Percentiles rank a stretch among this genome's conserved stretches.
Evolutionary conservation across 2,329 filamentous ascomycete species (phyloP).

Genomic region (Cercospora nicotianae): DNA sequence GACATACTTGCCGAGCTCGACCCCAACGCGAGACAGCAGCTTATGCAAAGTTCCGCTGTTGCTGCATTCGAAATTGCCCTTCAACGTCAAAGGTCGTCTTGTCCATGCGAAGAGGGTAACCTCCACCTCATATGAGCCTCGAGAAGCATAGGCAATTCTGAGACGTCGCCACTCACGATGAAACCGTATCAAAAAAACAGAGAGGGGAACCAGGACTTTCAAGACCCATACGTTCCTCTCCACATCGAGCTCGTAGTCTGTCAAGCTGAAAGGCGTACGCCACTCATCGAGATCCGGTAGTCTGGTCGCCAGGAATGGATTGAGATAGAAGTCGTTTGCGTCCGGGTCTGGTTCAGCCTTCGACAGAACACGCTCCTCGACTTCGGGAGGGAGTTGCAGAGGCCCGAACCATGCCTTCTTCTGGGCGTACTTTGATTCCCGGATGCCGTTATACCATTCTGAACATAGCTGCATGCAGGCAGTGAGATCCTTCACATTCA

Average conservation of each 20-base stretch:
- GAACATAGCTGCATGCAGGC: no score
- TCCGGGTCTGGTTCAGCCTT: no score
- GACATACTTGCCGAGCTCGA: no score
- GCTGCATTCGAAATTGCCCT: not conserved
- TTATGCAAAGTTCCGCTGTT: no score
- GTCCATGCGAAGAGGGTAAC: not conserved
- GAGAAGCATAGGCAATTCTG: not conserved
- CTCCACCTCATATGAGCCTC: not conserved
- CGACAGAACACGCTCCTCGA: no score
- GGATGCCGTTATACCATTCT: not conserved
- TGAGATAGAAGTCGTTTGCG: not conserved
- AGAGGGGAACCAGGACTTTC: not conserved
- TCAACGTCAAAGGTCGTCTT: not conserved
- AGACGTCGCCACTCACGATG: not conserved
- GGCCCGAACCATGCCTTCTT: not conserved
- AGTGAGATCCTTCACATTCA: not conserved
- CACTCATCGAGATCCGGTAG: not conserved
- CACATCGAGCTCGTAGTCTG: not conserved
- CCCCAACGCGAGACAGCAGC: no score
- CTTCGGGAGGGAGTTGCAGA: not conserved
- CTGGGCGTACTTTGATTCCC: not conserved
- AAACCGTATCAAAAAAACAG: no score
- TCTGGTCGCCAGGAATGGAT: not conserved
- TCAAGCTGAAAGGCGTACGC: constrained; percentile 1
- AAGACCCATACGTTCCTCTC: not conserved